Evolutionary conservation across 441 rosid genomes (phyloP), one percentile per base, ranked within the genome.

Genomic region (Arabidopsis hybrid): DNA sequence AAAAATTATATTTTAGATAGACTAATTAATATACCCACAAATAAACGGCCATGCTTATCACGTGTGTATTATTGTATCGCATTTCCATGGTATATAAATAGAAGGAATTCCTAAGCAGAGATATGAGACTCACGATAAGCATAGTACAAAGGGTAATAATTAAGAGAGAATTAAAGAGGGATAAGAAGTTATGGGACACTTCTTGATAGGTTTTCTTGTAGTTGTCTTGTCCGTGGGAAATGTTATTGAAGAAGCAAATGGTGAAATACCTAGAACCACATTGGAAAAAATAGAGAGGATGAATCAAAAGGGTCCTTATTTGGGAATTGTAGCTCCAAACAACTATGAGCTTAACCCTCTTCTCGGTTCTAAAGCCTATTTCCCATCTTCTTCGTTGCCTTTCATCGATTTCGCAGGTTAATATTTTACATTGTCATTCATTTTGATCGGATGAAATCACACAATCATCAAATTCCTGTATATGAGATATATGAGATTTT

Each of bases 311-410:
- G 92, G 92, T 68, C 88, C 88, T 2, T 86, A 77, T 61, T 69
- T 88, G 1, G 92, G 92, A 6, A 79, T 86, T 40, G 38, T 87
- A 5, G 84, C 83, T 60, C 92, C 95, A 49, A 88, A 89, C 72
- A 60, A 82, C 16, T 91, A 65, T 65, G 95, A 91, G 81, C 83
- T 89, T 85, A 82, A 79, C 69, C 97, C 97, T 80, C 91, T 91
- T 78, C 78, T 91, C 14, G 82, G 65, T 14, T 87, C 92, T 70
- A 29, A 71, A 38, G 80, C 79, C 40, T 91, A 83, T 81, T 36
- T 59, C 13, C 71, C 91, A 16, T 18, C 73, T 79, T 55, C 40
- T 0, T 16, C 36, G 0, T 67, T 83, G 57, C 90, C 89, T 7
- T 79, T 52, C 79, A 61, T 89, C 36, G 92, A 91, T 59, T 77